Percentiles rank a stretch among this genome's conserved stretches.
phyloP scores from a whole-genome alignment of 495 filamentous ascomycete species.

The Bombardia bombarda region DNA sequence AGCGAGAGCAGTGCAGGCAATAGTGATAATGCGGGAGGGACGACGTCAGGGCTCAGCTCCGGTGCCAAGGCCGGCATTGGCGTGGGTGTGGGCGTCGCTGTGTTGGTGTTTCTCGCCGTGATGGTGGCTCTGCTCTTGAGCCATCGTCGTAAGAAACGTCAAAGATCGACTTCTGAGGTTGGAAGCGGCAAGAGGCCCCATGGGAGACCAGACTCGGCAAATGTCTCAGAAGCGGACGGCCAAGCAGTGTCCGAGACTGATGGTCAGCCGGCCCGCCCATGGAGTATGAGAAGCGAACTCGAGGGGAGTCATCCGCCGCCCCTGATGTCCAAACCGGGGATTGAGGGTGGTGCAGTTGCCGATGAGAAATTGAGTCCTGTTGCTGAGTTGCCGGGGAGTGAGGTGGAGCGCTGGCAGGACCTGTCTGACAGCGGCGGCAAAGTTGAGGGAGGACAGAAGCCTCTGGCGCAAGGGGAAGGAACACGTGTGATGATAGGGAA shows the following conservation, averaged over 20 bases:
- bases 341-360: background rate
- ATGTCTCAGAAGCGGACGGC: slow-evolving; percentile 7
- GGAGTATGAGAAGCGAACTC: slow-evolving; percentile 17
- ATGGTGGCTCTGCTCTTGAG: slow-evolving; percentile 4
- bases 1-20: background rate
- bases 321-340: background rate
- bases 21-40: background rate
- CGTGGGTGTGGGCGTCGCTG: slow-evolving; percentile 9
- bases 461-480: no score
- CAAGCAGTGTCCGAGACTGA: slow-evolving; percentile 12
- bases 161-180: background rate
- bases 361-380: slow-evolving; percentile 7
- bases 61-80: slow-evolving; percentile 15
- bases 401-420: no score
- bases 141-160: slow-evolving; percentile 1
- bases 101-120: slow-evolving; percentile 6
- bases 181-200: background rate
- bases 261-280: slow-evolving; percentile 12
- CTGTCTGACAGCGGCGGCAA: no score
- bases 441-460: no score
- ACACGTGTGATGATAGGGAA: no score
- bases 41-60: slow-evolving; percentile 3
- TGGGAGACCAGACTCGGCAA: background rate
- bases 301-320: slow-evolving; percentile 8
- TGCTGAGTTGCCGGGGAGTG: slow-evolving; percentile 13